Evolutionary conservation across 495 filamentous ascomycete species (phyloP).

Genomic region (Hypoxylon crocopeplum): DNA sequence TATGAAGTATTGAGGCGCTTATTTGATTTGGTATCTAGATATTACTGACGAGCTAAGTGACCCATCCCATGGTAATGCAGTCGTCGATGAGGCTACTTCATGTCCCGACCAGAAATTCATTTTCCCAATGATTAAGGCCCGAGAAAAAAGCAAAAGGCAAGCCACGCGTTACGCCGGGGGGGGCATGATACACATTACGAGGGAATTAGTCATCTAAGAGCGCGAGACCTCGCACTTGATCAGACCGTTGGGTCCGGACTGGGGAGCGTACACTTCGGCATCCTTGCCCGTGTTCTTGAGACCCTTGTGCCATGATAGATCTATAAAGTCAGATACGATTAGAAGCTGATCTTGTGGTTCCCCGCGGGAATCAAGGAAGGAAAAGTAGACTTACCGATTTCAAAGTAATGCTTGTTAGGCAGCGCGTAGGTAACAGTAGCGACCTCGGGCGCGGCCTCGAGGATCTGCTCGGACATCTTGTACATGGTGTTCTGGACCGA

Average conservation of each 20-base stretch:
- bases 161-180: constrained; percentile 21
- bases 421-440: constrained; percentile 80
- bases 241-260: constrained; percentile 90
- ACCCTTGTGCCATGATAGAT: constrained; percentile 96
- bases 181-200: constrained; percentile 7
- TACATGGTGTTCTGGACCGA: constrained; percentile 98
- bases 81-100: constrained; percentile 5
- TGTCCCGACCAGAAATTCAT: constrained; percentile 1
- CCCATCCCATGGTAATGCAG: constrained; percentile 4
- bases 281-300: constrained; percentile 96
- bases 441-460: constrained; percentile 74
- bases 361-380: background rate
- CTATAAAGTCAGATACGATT: constrained; percentile 52
- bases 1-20: constrained; percentile 4
- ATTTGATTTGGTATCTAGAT: constrained; percentile 29
- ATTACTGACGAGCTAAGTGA: constrained; percentile 3
- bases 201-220: constrained; percentile 31
- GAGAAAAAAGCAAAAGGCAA: constrained; percentile 5
- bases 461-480: constrained; percentile 92
- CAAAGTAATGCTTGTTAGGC: constrained; percentile 99
- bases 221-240: constrained; percentile 94
- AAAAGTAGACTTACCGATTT: constrained; percentile 74
- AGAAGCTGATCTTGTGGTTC: background rate
- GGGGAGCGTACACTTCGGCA: constrained; percentile 94
- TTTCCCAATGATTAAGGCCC: constrained; percentile 7